These are phyloP conservation scores for Talinum fruticosum DNA, from an alignment of 148 eudicot species.

Conservation along the genomic window DNA sequence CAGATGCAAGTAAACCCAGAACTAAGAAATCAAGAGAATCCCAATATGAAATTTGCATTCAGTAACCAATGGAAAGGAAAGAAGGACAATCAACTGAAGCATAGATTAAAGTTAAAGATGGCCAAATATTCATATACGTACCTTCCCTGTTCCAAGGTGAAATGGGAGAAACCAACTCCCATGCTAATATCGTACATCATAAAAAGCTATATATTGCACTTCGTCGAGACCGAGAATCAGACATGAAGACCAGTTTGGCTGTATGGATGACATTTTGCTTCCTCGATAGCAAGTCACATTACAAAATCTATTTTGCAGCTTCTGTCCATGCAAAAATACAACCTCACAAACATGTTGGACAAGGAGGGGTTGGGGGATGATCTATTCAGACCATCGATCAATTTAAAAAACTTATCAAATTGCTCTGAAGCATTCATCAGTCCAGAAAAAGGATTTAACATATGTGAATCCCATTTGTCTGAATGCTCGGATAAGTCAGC, in stretches of 20 bases:
- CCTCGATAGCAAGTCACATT: background rate
- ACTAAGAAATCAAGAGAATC: too few species aligned
- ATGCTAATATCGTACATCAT: background rate
- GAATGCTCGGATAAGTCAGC: too few species aligned
- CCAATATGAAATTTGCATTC: too few species aligned
- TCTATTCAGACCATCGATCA: background rate
- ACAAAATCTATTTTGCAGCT: background rate
- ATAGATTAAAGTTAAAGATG: background rate
- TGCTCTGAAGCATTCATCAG: background rate
- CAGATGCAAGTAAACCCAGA: too few species aligned
- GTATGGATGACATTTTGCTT: background rate
- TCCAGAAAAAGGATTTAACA: too few species aligned
- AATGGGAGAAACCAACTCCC: background rate
- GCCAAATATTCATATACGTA: background rate
- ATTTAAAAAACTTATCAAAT: background rate
- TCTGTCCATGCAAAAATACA: background rate
- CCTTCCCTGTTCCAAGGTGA: constrained; percentile 3
- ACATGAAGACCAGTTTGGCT: background rate
- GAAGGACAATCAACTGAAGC: too few species aligned
- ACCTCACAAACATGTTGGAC: background rate
- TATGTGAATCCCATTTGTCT: too few species aligned
- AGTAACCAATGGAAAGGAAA: too few species aligned
- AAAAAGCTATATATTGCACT: background rate
- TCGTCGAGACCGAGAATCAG: background rate
- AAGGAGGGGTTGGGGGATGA: background rate